Evolutionary conservation across 2,329 filamentous ascomycete species (phyloP).

Genomic region (Calonectria naviculata): DNA sequence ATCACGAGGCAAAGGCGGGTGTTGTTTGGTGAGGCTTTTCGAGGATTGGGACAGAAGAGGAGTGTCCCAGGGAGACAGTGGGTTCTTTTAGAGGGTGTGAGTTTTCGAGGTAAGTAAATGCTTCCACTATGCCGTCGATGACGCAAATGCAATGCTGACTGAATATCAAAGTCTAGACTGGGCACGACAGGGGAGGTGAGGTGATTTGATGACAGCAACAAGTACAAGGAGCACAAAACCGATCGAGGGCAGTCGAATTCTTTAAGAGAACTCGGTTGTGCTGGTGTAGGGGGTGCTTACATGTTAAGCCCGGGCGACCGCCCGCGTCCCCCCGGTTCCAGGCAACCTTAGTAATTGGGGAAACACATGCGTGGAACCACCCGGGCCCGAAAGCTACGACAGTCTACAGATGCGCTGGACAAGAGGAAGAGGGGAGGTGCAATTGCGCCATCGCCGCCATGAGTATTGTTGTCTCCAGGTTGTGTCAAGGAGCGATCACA

Average conservation of each 20-base stretch:
- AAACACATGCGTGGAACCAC: constrained; percentile 34
- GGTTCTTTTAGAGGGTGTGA: constrained; percentile 3
- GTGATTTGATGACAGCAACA: constrained; percentile 30
- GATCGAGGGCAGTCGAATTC: constrained; percentile 39
- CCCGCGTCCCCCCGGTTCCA: constrained; percentile 35
- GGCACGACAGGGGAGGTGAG: constrained; percentile 29
- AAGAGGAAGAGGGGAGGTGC: constrained; percentile 39
- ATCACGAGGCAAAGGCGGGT: constrained; percentile 14
- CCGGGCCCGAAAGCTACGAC: constrained; percentile 27
- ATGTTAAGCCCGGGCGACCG: constrained; percentile 42
- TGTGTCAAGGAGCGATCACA: constrained; percentile 57
- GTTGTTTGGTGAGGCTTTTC: constrained; percentile 35
- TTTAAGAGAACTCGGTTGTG: constrained; percentile 37
- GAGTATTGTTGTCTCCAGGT: constrained; percentile 41
- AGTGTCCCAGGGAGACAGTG: constrained; percentile 27
- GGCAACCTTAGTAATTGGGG: constrained; percentile 40
- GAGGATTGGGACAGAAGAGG: constrained; percentile 25
- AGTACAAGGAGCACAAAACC: constrained; percentile 33
- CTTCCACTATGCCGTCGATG: constrained; percentile 27
- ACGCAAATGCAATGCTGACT: constrained; percentile 39
- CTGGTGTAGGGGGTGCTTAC: constrained; percentile 37
- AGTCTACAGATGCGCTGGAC: constrained; percentile 32
- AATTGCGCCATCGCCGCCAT: constrained; percentile 52
- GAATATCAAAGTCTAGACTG: constrained; percentile 28
- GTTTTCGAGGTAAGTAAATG: constrained; percentile 12